phyloP scores from a whole-genome alignment of 208 protist genomes.

The Crithidia sp. region DNA sequence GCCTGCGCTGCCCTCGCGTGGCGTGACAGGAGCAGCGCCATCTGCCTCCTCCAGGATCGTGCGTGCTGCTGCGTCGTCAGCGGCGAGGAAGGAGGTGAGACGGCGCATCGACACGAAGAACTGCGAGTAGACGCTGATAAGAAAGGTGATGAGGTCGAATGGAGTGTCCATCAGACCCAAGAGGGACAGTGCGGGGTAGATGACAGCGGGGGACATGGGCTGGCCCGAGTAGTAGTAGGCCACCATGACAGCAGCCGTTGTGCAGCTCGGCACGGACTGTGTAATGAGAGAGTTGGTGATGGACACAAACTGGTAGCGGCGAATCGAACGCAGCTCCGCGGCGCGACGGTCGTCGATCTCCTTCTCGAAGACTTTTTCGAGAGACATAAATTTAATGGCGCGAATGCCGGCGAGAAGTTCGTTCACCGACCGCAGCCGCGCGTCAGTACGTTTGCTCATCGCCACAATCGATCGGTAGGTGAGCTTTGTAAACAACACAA shows the following conservation, averaged over 20 bases:
- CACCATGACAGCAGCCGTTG: conserved; percentile 58
- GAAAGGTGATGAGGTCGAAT: conserved; percentile 77
- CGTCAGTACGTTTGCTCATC: conserved; percentile 68
- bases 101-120: conserved; percentile 82
- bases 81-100: conserved; percentile 70
- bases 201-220: conserved; percentile 69
- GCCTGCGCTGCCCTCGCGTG: too few species aligned
- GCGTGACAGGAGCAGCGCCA: background rate
- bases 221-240: conserved; percentile 55
- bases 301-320: conserved; percentile 35
- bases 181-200: conserved; percentile 48
- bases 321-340: conserved; percentile 49
- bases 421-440: conserved; percentile 87
- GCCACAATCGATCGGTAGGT: conserved; percentile 21
- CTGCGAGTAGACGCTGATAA: conserved; percentile 62
- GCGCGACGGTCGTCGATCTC: conserved; percentile 46
- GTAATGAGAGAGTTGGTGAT: conserved; percentile 58
- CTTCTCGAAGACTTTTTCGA: conserved; percentile 74
- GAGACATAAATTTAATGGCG: conserved; percentile 93
- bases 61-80: conserved; percentile 32
- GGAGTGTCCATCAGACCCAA: conserved; percentile 38
- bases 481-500: conserved; percentile 57
- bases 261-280: conserved; percentile 49
- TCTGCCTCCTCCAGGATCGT: conserved; percentile 29
- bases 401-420: conserved; percentile 93